Evolutionary conservation across 2,329 filamentous ascomycete species (phyloP).

Genomic region (Paecilomyces formosus): DNA sequence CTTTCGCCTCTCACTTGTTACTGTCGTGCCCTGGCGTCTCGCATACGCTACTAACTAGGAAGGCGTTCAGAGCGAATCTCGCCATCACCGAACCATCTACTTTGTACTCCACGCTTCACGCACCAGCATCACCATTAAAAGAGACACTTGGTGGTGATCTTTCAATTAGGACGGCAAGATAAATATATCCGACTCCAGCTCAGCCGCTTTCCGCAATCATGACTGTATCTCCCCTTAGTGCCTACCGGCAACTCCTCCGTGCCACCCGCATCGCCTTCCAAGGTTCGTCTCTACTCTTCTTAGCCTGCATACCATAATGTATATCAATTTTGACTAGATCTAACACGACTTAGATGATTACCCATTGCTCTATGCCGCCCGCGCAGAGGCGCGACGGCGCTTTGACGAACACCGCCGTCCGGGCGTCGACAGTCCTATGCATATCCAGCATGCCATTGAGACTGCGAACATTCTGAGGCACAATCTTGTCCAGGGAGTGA

Average conservation of each 20-base stretch:
- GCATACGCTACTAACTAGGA: neutral
- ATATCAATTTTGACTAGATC: slow-evolving; percentile 5
- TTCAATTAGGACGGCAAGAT: neutral
- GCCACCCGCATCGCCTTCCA: slow-evolving; percentile 76
- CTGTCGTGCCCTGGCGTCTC: neutral
- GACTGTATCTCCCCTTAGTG: slow-evolving; percentile 55
- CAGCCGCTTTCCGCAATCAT: slow-evolving; percentile 18
- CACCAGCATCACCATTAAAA: neutral
- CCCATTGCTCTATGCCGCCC: slow-evolving; percentile 61
- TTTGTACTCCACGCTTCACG: neutral
- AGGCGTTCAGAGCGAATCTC: neutral
- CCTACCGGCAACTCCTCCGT: slow-evolving; percentile 75
- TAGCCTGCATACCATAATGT: neutral
- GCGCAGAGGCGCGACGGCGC: slow-evolving; percentile 60
- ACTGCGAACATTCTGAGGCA: slow-evolving; percentile 70
- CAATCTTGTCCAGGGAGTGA: slow-evolving; percentile 80
- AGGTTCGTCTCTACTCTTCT: slow-evolving; percentile 43
- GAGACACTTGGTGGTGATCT: neutral
- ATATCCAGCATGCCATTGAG: slow-evolving; percentile 72
- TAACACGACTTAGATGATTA: slow-evolving; percentile 55
- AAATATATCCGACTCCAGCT: neutral
- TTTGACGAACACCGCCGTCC: slow-evolving; percentile 64
- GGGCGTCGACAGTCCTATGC: slow-evolving; percentile 51
- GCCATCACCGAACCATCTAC: neutral
- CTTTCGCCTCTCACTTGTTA: neutral